These are phyloP conservation scores for Pseudevernia furfuracea DNA, from an alignment of 495 filamentous ascomycete species.

Conservation along the genomic window DNA sequence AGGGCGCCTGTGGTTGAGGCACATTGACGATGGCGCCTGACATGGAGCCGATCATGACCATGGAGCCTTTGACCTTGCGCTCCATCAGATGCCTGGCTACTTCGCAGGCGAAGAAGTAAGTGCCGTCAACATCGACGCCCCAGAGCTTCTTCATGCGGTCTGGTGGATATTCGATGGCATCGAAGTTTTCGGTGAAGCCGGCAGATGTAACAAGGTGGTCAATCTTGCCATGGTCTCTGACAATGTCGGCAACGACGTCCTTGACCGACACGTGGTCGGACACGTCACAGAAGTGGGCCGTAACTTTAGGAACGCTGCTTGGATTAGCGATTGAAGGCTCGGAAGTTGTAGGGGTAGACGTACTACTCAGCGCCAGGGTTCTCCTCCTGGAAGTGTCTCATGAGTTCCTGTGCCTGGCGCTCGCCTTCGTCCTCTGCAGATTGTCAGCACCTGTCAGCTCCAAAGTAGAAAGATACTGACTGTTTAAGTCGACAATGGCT, in stretches of 20 bases:
- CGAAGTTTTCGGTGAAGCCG: slow-evolving; percentile 92
- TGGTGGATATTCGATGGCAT: slow-evolving; percentile 77
- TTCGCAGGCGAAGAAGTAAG: slow-evolving; percentile 77
- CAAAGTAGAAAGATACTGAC: slow-evolving; percentile 42
- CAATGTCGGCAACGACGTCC: slow-evolving; percentile 58
- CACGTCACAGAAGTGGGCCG: slow-evolving; percentile 84
- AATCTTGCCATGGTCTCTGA: slow-evolving; percentile 65
- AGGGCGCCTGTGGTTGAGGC: slow-evolving; percentile 87
- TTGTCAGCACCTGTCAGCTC: slow-evolving; percentile 18
- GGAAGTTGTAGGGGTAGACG: slow-evolving; percentile 22
- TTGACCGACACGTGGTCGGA: slow-evolving; percentile 70
- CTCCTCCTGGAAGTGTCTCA: slow-evolving; percentile 64
- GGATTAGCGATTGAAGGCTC: neutral
- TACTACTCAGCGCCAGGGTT: slow-evolving; percentile 69
- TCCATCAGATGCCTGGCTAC: slow-evolving; percentile 87
- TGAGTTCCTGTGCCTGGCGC: slow-evolving; percentile 60
- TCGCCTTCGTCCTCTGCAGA: slow-evolving; percentile 71
- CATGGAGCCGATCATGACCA: slow-evolving; percentile 96
- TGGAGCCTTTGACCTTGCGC: slow-evolving; percentile 67
- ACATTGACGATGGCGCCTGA: slow-evolving; percentile 86
- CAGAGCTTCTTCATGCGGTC: slow-evolving; percentile 87
- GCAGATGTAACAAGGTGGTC: slow-evolving; percentile 92
- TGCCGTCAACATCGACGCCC: slow-evolving; percentile 92
- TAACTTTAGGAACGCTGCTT: slow-evolving; percentile 66
- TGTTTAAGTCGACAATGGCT: slow-evolving; percentile 88